Evolutionary conservation across 441 rosid genomes (phyloP).

Genomic region (Lepidium campestre): DNA sequence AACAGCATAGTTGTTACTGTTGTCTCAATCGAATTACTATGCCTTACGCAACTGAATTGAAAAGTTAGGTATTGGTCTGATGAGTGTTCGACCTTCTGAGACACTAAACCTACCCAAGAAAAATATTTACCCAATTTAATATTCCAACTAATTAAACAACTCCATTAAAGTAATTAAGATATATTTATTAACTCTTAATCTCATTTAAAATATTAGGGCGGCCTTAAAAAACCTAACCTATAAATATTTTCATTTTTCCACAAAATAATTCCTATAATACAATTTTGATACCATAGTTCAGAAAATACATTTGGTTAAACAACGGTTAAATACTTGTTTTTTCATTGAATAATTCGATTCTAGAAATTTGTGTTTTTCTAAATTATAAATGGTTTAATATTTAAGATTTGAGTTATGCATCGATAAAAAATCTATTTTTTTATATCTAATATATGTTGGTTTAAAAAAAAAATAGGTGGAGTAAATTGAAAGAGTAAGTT

Average conservation of each 20-base stretch:
- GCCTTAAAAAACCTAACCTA: slow-evolving; percentile 6
- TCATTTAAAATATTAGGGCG: not conserved
- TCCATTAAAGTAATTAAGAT: not conserved
- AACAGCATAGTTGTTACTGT: slow-evolving; percentile 29
- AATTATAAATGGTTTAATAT: no score
- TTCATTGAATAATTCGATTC: no score
- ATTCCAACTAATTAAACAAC: slow-evolving; percentile 8
- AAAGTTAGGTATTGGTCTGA: slow-evolving; percentile 36
- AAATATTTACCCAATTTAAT: not conserved
- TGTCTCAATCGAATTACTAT: slow-evolving; percentile 34
- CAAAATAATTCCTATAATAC: not conserved
- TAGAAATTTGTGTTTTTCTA: no score
- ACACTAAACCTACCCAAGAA: slow-evolving; percentile 28
- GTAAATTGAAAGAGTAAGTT: not conserved
- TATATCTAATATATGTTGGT: no score
- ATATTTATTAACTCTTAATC: not conserved
- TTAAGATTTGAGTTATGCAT: no score
- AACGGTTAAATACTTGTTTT: no score
- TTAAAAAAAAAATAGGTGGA: no score
- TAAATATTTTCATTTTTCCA: not conserved
- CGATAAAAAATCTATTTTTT: no score
- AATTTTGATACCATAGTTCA: no score
- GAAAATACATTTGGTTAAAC: no score
- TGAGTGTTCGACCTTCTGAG: slow-evolving; percentile 27
- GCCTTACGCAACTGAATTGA: slow-evolving; percentile 31